Percentiles rank a stretch among this genome's conserved stretches.
phyloP scores from a whole-genome alignment of 2,329 filamentous ascomycete species.

The Helicocarpus griseus region DNA sequence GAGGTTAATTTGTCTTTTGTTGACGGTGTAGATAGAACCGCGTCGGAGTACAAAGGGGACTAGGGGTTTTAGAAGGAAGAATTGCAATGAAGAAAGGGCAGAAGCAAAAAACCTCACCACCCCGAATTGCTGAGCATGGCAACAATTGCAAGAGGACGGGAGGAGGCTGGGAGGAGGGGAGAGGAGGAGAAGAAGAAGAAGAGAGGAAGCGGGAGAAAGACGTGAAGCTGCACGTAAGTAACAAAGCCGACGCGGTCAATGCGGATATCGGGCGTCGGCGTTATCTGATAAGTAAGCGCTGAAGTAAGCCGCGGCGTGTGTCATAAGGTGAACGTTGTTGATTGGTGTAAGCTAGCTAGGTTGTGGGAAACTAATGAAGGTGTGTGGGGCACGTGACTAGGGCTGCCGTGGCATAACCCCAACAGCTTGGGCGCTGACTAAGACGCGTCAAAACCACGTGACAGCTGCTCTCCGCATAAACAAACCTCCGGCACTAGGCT shows the following conservation, averaged over 20 bases:
- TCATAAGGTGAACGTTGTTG: too few species aligned
- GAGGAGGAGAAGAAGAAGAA: conserved; percentile 7
- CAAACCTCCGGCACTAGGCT: conserved; percentile 5
- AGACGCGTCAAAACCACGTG: conserved; percentile 32
- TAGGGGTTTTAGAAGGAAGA: neutral
- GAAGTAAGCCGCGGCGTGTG: too few species aligned
- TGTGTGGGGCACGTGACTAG: too few species aligned
- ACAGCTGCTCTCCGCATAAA: conserved; percentile 11
- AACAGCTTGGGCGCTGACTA: neutral
- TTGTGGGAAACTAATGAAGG: too few species aligned
- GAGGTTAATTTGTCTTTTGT: neutral
- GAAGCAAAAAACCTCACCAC: conserved; percentile 1
- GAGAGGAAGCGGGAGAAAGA: neutral
- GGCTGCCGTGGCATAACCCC: too few species aligned
- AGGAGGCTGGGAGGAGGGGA: conserved; percentile 8
- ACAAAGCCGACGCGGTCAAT: neutral
- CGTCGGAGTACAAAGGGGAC: neutral
- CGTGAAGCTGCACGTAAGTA: conserved; percentile 4
- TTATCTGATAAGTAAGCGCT: neutral
- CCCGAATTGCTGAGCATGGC: conserved; percentile 2
- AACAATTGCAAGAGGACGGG: conserved; percentile 10
- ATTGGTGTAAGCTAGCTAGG: conserved; percentile 13
- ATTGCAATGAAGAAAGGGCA: neutral
- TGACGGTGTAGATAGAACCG: neutral
- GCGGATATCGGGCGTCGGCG: neutral